phyloP scores from a whole-genome alignment of 495 filamentous ascomycete genomes.

The Hypoxylon trugodes region DNA sequence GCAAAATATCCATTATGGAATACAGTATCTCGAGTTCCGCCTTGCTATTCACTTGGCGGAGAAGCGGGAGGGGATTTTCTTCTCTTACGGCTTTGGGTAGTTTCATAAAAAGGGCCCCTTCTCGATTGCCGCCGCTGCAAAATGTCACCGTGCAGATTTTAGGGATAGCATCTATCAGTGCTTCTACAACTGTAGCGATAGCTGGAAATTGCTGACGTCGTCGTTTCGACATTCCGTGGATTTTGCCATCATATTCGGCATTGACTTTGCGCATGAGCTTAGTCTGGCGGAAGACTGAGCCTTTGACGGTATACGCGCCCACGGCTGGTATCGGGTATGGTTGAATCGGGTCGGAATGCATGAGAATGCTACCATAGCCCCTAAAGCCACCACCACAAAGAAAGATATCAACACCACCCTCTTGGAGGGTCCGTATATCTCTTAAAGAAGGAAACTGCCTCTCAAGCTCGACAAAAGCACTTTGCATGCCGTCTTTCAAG shows the following conservation, averaged over 20 bases:
- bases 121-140: slow-evolving; percentile 85
- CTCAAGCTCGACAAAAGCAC: slow-evolving; percentile 72
- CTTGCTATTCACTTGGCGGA: slow-evolving; percentile 53
- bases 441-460: slow-evolving; percentile 59
- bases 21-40: slow-evolving; percentile 54
- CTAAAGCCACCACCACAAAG: slow-evolving; percentile 91
- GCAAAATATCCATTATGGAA: slow-evolving; percentile 57
- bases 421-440: slow-evolving; percentile 53
- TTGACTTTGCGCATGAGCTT: slow-evolving; percentile 64
- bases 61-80: slow-evolving; percentile 67
- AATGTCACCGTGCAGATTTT: slow-evolving; percentile 78
- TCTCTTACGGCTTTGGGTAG: slow-evolving; percentile 66
- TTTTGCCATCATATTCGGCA: slow-evolving; percentile 61
- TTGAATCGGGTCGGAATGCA: slow-evolving; percentile 70
- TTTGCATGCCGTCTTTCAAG: slow-evolving; percentile 65
- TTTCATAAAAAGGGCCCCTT: slow-evolving; percentile 78
- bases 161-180: slow-evolving; percentile 73
- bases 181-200: slow-evolving; percentile 78
- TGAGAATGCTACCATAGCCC: slow-evolving; percentile 87
- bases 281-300: slow-evolving; percentile 68
- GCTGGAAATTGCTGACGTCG: slow-evolving; percentile 84
- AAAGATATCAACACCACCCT: slow-evolving; percentile 75
- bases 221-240: slow-evolving; percentile 85
- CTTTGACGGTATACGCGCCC: slow-evolving; percentile 76
- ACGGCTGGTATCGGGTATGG: slow-evolving; percentile 88